phyloP scores from a whole-genome alignment of 2,329 filamentous ascomycete species.

The Neopestalotiopsis rosae region DNA sequence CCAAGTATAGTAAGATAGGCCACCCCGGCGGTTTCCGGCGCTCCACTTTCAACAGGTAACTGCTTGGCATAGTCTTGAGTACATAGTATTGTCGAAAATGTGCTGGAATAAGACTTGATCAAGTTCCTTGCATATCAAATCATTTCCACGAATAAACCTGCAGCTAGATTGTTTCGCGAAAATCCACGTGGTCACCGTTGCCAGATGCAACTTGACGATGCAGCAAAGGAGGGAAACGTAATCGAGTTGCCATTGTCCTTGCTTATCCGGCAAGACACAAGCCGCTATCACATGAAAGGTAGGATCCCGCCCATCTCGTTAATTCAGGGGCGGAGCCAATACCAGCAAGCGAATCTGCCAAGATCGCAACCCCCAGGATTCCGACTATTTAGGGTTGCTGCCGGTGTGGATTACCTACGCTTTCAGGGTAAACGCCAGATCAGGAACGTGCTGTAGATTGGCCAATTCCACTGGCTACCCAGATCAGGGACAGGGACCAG shows the following conservation, averaged over 20 bases:
- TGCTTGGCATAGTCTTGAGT: neutral
- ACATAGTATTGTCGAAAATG: neutral
- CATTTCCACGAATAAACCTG: conserved; percentile 1
- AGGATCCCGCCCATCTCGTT: neutral
- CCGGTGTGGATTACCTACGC: conserved; percentile 17
- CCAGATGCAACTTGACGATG: neutral
- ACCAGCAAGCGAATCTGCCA: conserved; percentile 12
- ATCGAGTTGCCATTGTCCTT: conserved; percentile 1
- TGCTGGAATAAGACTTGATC: neutral
- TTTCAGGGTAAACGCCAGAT: conserved; percentile 11
- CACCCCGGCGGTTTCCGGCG: conserved; percentile 15
- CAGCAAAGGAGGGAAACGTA: neutral
- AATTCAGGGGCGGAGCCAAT: conserved; percentile 6
- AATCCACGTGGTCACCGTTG: neutral
- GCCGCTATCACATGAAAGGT: conserved; percentile 11
- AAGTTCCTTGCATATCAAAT: neutral
- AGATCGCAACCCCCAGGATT: conserved; percentile 6
- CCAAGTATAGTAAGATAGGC: conserved; percentile 4
- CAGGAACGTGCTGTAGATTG: conserved; percentile 17
- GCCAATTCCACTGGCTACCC: conserved; percentile 18
- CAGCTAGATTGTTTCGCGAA: neutral
- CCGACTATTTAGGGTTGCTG: conserved; percentile 14
- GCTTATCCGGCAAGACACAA: neutral
- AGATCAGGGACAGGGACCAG: neutral
- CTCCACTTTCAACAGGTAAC: conserved; percentile 2